Percentiles rank a stretch among this genome's conserved stretches.
phyloP scores from a whole-genome alignment of 164 flowering plant genomes.

The Nymphaea colorata region DNA sequence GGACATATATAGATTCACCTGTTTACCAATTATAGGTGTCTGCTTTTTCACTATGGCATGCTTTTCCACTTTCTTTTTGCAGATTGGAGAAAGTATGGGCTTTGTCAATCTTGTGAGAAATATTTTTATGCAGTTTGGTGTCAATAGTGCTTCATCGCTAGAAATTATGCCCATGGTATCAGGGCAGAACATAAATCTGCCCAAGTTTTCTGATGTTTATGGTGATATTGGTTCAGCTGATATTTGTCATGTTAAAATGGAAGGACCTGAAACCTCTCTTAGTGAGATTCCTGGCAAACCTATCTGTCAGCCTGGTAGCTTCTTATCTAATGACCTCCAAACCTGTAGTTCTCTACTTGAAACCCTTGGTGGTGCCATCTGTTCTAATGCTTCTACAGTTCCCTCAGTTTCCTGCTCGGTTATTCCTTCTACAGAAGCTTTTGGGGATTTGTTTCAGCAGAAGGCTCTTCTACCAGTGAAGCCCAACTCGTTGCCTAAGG shows the following conservation, averaged over 20 bases:
- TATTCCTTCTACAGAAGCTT: constrained; percentile 9
- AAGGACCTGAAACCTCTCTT: constrained; percentile 8
- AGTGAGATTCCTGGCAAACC: constrained; percentile 14
- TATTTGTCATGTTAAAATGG: constrained; percentile 4
- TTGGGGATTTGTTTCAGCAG: constrained; percentile 10
- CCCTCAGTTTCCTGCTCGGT: constrained; percentile 10
- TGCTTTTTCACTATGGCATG: not conserved
- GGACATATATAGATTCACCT: not conserved
- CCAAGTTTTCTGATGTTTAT: not conserved
- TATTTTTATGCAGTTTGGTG: constrained; percentile 45
- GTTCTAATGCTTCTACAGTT: constrained; percentile 13
- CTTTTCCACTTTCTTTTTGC: constrained; percentile 14
- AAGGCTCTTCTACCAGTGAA: constrained; percentile 10
- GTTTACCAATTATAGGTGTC: not conserved
- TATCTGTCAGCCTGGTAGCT: constrained; percentile 20
- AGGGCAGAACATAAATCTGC: constrained; percentile 12
- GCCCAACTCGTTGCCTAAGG: constrained; percentile 8
- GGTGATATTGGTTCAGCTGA: constrained; percentile 6
- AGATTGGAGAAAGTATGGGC: constrained; percentile 65
- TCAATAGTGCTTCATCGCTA: constrained; percentile 41
- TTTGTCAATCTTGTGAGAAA: constrained; percentile 57
- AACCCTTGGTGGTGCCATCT: constrained; percentile 9
- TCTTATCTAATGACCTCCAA: constrained; percentile 1
- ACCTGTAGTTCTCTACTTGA: not conserved
- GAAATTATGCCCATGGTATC: constrained; percentile 5